phyloP scores from a whole-genome alignment of 257 asterid genomes.

The Solanum chilense region DNA sequence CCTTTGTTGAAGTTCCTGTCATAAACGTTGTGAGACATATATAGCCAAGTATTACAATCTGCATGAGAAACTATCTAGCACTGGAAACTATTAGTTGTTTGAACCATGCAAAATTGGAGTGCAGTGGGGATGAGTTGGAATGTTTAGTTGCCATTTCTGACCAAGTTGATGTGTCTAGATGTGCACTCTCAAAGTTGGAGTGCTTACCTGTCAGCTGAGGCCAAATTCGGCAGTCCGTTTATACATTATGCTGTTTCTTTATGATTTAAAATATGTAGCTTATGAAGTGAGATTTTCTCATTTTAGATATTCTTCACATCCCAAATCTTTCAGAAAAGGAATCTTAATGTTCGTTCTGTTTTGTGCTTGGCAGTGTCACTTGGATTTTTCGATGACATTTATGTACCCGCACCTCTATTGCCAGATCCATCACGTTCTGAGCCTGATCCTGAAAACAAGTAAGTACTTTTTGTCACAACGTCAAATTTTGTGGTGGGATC shows the following conservation, averaged over 20 bases:
- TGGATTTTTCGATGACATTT: conserved; percentile 81
- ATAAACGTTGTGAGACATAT: not conserved
- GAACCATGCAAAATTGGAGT: not conserved
- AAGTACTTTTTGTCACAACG: conserved; percentile 13
- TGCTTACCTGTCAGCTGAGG: not conserved
- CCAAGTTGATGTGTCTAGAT: not conserved
- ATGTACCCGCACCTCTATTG: conserved; percentile 25
- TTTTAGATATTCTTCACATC: not conserved
- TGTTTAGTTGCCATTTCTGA: not conserved
- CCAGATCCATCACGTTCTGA: conserved; percentile 29
- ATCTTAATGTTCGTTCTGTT: not conserved
- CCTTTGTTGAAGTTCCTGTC: too few relatives aligned
- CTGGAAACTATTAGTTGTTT: not conserved
- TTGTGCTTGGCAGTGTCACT: conserved; percentile 52
- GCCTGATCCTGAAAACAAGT: conserved; percentile 58
- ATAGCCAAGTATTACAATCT: not conserved
- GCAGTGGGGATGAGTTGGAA: not conserved
- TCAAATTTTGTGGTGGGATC: not conserved
- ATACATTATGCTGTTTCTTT: not conserved
- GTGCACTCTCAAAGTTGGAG: not conserved
- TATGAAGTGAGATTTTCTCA: not conserved
- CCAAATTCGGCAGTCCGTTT: not conserved
- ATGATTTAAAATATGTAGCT: not conserved
- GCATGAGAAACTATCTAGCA: not conserved
- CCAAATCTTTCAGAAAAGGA: not conserved